Evolutionary conservation across 1,284 basidiomycete genomes (phyloP), one percentile per base, ranked within the genome.

Genomic region (Puccinia hordei): DNA sequence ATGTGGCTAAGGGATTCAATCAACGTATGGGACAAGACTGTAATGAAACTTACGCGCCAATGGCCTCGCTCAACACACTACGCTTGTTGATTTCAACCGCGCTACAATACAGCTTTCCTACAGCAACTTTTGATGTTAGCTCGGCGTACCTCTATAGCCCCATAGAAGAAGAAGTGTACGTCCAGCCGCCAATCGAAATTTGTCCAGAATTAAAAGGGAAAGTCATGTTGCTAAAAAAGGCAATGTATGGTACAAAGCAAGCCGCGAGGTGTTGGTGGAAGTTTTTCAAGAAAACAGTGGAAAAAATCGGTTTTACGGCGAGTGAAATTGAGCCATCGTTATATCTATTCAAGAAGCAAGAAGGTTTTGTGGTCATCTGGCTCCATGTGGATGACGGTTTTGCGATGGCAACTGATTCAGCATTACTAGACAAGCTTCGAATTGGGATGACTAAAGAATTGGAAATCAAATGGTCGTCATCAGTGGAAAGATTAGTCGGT

Each of bases 1-100:
- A 68, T 68, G 66, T 68, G 4, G 66, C 66, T 15, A 68, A 68
- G n/a, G 66, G 35, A 27, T 68, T 44, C 66, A 46, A 49, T 17
- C 66, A 68, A 27, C 12, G 12, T 3, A 35, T 49, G 35, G 66
- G 38, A 19, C 9, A 49, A 5, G 66, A 49, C 41, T 44, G 22
- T n/a, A 46, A 68, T 22, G 41, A 30, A 33, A 49, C 66, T 17
- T 68, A 46, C n/a, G 35, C 66, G 3, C 66, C 66, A 9, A 49
- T 41, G 15, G 66, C 66, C 17, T 41, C 15, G 35, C 61, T 63
- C 35, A 63, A 30, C 61, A 63, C n/a, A 5, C 61, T 63, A 4
- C 4, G 49, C 3, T 22, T 51, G 4, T 17, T 51, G 4, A 15
- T 51, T 17, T 51, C 49, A 10, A 8, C 19, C 49, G 19, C 3